Evolutionary conservation across 1,284 basidiomycete species (phyloP), one percentile per base, ranked within the genome.

Genomic region (Cutaneotrichosporon curvatum): DNA sequence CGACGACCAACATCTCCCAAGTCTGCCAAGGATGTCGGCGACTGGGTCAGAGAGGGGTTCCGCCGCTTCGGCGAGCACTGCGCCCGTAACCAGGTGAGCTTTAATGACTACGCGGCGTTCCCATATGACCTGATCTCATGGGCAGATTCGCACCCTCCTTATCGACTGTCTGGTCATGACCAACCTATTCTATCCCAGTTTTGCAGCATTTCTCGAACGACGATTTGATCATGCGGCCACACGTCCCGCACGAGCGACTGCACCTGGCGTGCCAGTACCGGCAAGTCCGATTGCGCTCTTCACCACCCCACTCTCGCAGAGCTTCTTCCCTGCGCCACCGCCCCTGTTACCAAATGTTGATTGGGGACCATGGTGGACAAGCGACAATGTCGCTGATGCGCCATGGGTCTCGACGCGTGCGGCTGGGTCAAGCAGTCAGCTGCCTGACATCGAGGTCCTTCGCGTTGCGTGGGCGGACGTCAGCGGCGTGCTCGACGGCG

Each of bases 101-200:
- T 21, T 6, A 23, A 14, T 14, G 28, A 30, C 28, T 8, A 23
- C 14, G 5, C 33, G n/a, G 33, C 36, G 16, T 9, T 18, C 33
- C 33, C 11, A 15, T 7, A 37, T 21, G 15, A 3, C 30, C 6
- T 31, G 28, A 21, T 7, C 43, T 45, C n/a, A 45, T 86, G 89
- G n/a, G 67, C 88, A 95, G 75, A 92, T 94, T 46, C 83, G 90
- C 43, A 85, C 95, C 30, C 84, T 98, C 60, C 79, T 98, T 53
- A 84, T 95, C 50, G 94, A 89, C 47, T 85, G 86, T 50, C 79
- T 96, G 51, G 87, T 97, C 62, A 96, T 98, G 74, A 94, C 91
- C 38, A 90, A 87, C 34, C 81, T 98, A 41, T 87, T 94, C 67
- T 96, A 91, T 61, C 90, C 90, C 4, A 87, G 89, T 10, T 79